Percentiles rank a stretch among this genome's conserved stretches.
These are phyloP conservation scores for Xerocomellus intermedius DNA, from an alignment of 768 basidiomycete species.

Conservation along the genomic window DNA sequence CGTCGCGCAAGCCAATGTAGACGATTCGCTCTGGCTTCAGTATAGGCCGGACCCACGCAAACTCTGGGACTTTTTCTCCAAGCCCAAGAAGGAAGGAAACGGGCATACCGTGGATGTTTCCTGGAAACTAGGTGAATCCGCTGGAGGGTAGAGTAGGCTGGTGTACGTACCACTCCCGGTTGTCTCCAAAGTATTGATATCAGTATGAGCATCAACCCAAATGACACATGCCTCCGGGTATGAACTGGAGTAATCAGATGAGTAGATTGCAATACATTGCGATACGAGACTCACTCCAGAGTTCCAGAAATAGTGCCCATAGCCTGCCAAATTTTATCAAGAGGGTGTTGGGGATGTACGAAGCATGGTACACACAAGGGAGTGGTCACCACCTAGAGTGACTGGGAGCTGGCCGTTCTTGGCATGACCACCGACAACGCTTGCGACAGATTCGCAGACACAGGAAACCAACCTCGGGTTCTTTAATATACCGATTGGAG, in stretches of 20 bases:
- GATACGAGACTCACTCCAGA: slow-evolving; percentile 50
- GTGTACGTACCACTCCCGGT: slow-evolving; percentile 63
- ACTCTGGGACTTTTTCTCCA: slow-evolving; percentile 40
- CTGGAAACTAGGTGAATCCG: slow-evolving; percentile 33
- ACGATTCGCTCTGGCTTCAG: slow-evolving; percentile 77
- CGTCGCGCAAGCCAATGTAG: slow-evolving; percentile 96
- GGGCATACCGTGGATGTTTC: slow-evolving; percentile 98
- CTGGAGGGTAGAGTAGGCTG: neutral
- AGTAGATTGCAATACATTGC: neutral
- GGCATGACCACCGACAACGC: slow-evolving; percentile 70
- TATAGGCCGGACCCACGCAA: slow-evolving; percentile 59
- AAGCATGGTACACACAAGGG: slow-evolving; percentile 55
- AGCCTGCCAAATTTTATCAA: slow-evolving; percentile 41
- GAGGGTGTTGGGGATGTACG: slow-evolving; percentile 1
- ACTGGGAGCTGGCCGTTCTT: slow-evolving; percentile 80
- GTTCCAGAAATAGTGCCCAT: slow-evolving; percentile 96
- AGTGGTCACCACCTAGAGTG: slow-evolving; percentile 96
- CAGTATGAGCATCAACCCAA: slow-evolving; percentile 97
- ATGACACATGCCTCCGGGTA: slow-evolving; percentile 84
- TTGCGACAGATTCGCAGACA: slow-evolving; percentile 78
- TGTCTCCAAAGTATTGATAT: slow-evolving; percentile 88
- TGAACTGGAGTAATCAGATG: slow-evolving; percentile 40
- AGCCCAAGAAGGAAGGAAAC: slow-evolving; percentile 83
- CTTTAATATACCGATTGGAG: slow-evolving; percentile 86
- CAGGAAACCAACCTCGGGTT: slow-evolving; percentile 85